Percentiles rank a stretch among this genome's conserved stretches.
These are phyloP conservation scores for Fragilaria radians DNA, from an alignment of 108 stramenopile species.

Conservation along the genomic window DNA sequence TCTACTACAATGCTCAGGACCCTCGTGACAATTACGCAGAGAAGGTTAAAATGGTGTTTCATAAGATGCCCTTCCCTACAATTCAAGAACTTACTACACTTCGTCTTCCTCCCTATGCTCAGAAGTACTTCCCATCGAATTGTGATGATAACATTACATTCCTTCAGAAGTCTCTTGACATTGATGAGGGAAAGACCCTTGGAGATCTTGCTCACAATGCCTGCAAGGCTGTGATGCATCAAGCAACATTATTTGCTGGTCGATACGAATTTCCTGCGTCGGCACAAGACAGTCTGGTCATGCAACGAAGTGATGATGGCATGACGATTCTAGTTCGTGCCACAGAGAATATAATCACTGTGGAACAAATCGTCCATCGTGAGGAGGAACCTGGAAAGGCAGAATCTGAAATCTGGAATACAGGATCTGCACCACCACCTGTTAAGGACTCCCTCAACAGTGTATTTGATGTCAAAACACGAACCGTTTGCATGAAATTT, in stretches of 20 bases:
- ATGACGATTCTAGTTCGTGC: conserved; percentile 30
- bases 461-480: conserved; percentile 23
- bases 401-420: conserved; percentile 40
- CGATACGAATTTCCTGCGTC: conserved; percentile 34
- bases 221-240: conserved; percentile 28
- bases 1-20: conserved; percentile 29
- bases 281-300: conserved; percentile 16
- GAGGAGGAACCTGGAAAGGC: conserved; percentile 29
- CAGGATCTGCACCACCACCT: conserved; percentile 25
- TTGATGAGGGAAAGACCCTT: conserved; percentile 23
- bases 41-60: conserved; percentile 33
- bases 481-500: conserved; percentile 55
- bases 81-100: conserved; percentile 22
- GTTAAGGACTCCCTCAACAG: conserved; percentile 21
- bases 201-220: conserved; percentile 36
- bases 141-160: no score
- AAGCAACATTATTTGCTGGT: conserved; percentile 36
- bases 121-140: conserved; percentile 19
- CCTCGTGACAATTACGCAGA: conserved; percentile 36
- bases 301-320: conserved; percentile 29
- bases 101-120: conserved; percentile 23
- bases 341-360: conserved; percentile 27
- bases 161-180: background rate
- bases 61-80: conserved; percentile 21
- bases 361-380: conserved; percentile 21